phyloP scores from a whole-genome alignment of 192 early-diverging fungal species.

The Entophlyctis helioformis region DNA sequence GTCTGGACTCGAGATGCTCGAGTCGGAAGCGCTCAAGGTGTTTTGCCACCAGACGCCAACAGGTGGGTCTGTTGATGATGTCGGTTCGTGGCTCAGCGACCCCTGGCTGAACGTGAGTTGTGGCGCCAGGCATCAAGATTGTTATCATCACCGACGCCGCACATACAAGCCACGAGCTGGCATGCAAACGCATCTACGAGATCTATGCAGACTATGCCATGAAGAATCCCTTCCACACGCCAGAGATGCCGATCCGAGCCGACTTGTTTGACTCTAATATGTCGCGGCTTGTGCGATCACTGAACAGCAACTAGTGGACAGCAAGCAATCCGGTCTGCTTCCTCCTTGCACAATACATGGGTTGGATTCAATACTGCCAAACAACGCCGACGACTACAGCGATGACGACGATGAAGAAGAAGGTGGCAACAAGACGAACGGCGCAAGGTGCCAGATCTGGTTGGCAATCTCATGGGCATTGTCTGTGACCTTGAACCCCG shows the following conservation, averaged over 20 bases:
- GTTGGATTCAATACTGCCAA: too few relatives aligned
- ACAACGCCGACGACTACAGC: too few relatives aligned
- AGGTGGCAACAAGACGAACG: too few relatives aligned
- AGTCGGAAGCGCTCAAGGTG: conserved; percentile 81
- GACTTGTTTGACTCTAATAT: conserved; percentile 88
- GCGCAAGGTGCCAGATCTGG: too few relatives aligned
- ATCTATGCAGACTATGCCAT: conserved; percentile 93
- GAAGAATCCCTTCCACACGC: conserved; percentile 98
- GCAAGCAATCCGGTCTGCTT: too few relatives aligned
- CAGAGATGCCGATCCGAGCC: conserved; percentile 96
- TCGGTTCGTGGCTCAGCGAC: too few relatives aligned
- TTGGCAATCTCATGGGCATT: too few relatives aligned
- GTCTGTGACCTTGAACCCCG: too few relatives aligned
- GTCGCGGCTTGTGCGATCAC: too few relatives aligned
- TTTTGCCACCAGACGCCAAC: conserved; percentile 91
- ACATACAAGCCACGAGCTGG: conserved; percentile 55
- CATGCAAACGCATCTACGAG: conserved; percentile 62
- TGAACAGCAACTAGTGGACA: too few relatives aligned
- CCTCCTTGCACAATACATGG: too few relatives aligned
- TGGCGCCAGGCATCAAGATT: conserved; percentile 74
- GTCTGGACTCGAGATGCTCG: conserved; percentile 82
- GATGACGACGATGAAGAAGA: too few relatives aligned
- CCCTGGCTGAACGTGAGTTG: background rate
- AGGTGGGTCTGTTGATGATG: conserved; percentile 28
- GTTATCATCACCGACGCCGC: conserved; percentile 75